A percentile compares a stretch with the other conserved stretches of the same genome.
Conservation (phyloP, 2,329 filamentous ascomycete species). For the Raffaelea ambrosiae region DNA sequence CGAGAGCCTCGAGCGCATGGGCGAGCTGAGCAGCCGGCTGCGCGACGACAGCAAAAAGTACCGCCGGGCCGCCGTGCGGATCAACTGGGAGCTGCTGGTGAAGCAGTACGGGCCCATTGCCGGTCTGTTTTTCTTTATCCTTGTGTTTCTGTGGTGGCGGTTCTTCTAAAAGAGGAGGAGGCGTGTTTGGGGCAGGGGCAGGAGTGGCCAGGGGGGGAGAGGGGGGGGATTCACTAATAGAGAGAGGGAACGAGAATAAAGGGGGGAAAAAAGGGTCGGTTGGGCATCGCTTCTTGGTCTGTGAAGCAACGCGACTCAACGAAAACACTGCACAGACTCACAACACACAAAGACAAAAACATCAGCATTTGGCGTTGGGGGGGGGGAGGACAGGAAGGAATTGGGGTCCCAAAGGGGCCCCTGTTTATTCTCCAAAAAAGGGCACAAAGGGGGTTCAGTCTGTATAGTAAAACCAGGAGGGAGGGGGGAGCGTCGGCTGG, state of each 20-base stretch:
- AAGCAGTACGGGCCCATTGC: conserved; percentile 96
- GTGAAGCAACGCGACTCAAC: no score
- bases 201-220: not conserved
- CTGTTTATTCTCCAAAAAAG: no score
- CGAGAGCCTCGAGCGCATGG: conserved; percentile 93
- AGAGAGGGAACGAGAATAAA: not conserved
- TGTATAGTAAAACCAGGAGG: no score
- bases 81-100: conserved; percentile 94
- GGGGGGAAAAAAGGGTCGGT: not conserved
- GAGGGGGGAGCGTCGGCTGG: no score
- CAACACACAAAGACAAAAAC: no score
- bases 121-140: conserved; percentile 68
- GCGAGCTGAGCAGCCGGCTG: conserved; percentile 80
- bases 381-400: no score
- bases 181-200: not conserved
- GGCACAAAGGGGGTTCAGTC: no score
- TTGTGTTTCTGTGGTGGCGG: conserved; percentile 85
- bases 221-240: not conserved
- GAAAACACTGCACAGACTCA: no score
- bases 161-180: conserved; percentile 59
- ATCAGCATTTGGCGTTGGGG: not conserved
- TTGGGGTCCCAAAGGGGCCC: no score
- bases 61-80: conserved; percentile 80
- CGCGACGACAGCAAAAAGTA: conserved; percentile 94
- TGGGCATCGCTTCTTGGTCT: not conserved